Conservation (phyloP, 2,329 filamentous ascomycete genomes). For the Sporothrix euskadiensis region DNA sequence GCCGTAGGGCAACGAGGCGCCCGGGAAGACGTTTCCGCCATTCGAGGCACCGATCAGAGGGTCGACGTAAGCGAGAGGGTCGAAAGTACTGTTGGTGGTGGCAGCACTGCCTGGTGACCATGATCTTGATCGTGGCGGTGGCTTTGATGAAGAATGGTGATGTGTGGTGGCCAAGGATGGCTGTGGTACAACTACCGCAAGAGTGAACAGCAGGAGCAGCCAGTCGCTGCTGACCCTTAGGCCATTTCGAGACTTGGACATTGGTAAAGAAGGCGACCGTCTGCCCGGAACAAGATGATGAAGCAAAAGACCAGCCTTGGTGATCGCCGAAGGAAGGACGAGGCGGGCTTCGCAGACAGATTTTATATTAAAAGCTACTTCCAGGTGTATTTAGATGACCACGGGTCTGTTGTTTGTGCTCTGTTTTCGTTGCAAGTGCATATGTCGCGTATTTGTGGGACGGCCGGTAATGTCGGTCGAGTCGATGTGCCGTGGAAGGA, state of each 20-base stretch:
- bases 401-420: neutral
- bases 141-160: neutral
- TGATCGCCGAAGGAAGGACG: neutral
- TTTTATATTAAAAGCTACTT: neutral
- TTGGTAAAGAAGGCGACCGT: too few relatives aligned
- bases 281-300: too few relatives aligned
- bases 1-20: constrained; percentile 48
- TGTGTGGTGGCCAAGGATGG: neutral
- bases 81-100: constrained; percentile 24
- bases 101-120: neutral
- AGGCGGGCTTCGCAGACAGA: neutral
- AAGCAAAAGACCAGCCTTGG: too few relatives aligned
- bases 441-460: neutral
- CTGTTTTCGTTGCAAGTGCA: neutral
- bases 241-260: neutral
- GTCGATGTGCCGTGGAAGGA: neutral
- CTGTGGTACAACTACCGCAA: neutral
- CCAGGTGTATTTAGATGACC: neutral
- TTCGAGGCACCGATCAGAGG: constrained; percentile 47
- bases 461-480: neutral
- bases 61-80: constrained; percentile 37
- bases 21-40: constrained; percentile 48
- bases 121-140: neutral
- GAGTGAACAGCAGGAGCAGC: neutral
- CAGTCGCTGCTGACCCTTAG: neutral